Base-by-base conservation (phyloP, 257 asterid species). In the Perilla frutescens region DNA sequence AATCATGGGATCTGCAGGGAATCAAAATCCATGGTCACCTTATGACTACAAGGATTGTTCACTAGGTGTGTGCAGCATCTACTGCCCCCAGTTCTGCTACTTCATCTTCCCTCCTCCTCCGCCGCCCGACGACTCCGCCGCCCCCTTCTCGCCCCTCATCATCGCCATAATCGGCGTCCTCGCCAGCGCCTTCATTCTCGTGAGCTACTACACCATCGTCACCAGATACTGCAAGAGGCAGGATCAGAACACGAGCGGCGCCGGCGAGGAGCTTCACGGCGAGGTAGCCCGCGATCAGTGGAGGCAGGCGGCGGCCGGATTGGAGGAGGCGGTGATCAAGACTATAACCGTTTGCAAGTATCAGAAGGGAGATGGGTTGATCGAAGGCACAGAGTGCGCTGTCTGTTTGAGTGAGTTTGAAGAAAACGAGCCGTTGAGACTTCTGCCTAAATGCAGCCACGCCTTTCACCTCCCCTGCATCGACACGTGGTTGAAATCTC, bases 381-480 rank as follows among this genome's bases (percentile, higher is more conserved):
- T 89, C 41, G 97, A 87, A 37, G 91, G 86, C 6, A 85, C 80
- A 0, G 98, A 93, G 5, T 93, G 98, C 62, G 80, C 96, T 0
- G 98, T 93, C 0, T 93, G 98, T 58, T 73, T 92, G 5, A 81
- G 80, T 55, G 97, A 90, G 75, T 92, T 92, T 57, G 76, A 74
- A 40, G 98, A 92, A 49, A 70, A 84, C 20, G 97, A 90, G 86
- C 45, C 74, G 7, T 66, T 92, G n/a, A 87, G 96, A 63, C 84
- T 93, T 3, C 61, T 93, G 84, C 98, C 98, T 0, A 90, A 86
- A 78, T 93, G 98, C 70, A 83, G 85, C 72, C 98, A 90, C 72
- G 97, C 98, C 62, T 93, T 93, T 70, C 98, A 93, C 77, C 82
- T 84, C 40, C 91, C 88, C 2, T 93, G 98, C 32, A 85, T 93